Evolutionary conservation across 2,329 filamentous ascomycete species (phyloP).

Genomic region (Knufia fluminis): DNA sequence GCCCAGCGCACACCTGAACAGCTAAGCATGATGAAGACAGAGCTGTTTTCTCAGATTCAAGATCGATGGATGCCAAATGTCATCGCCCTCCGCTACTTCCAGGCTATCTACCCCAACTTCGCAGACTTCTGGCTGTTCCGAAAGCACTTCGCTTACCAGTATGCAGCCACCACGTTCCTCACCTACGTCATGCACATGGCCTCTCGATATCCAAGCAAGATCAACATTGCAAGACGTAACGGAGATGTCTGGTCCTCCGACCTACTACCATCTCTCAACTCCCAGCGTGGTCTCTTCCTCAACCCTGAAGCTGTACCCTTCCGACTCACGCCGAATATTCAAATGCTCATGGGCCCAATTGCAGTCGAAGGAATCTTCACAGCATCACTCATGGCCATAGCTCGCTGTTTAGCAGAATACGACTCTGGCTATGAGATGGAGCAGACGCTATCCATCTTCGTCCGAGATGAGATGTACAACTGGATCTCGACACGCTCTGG

Average conservation of each 20-base stretch:
- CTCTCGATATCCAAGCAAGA: conserved; percentile 89
- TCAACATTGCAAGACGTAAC: conserved; percentile 75
- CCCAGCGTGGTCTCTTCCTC: conserved; percentile 77
- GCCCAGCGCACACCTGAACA: conserved; percentile 50
- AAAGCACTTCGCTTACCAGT: conserved; percentile 90
- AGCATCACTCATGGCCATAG: conserved; percentile 93
- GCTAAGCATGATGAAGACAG: conserved; percentile 62
- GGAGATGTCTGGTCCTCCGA: conserved; percentile 97
- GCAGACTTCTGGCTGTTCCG: conserved; percentile 98
- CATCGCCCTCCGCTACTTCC: conserved; percentile 81
- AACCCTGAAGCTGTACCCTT: conserved; percentile 95
- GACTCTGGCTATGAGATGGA: conserved; percentile 65
- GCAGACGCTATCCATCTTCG: conserved; percentile 86
- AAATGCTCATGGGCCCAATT: conserved; percentile 90
- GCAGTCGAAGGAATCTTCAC: conserved; percentile 94
- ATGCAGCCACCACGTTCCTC: conserved; percentile 93
- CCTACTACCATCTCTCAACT: conserved; percentile 80
- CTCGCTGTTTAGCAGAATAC: conserved; percentile 83
- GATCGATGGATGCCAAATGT: conserved; percentile 83
- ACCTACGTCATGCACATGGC: conserved; percentile 98
- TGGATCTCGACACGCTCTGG: conserved; percentile 64
- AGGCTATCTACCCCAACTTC: conserved; percentile 75
- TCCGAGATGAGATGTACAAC: conserved; percentile 94
- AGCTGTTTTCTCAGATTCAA: conserved; percentile 92
- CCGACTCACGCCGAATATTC: conserved; percentile 90